Evolutionary conservation across 495 filamentous ascomycete genomes (phyloP), one percentile per base, ranked within the genome.

Genomic region (Penicillium desertorum): DNA sequence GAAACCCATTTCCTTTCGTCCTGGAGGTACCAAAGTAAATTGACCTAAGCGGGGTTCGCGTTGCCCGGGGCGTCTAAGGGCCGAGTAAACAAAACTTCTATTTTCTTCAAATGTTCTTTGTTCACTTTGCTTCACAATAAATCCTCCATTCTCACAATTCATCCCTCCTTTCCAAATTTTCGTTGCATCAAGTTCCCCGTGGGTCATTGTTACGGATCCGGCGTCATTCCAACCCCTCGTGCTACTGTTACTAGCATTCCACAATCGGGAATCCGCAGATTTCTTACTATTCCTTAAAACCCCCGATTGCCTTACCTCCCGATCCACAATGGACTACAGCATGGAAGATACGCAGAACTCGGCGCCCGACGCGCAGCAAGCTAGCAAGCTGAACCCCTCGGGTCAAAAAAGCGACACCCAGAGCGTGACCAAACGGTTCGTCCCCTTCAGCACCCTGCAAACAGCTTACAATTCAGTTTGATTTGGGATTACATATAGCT

Each of bases 341-440:
- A 82, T 84, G 79, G 88, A 90, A 68, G 86, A 90, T 52, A 83
- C 75, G 32, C 88, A 91, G 71, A 90, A 88, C 70, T 79, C 87
- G 16, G 85, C 84, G 25, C 85, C 85, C 22, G 84, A 85, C 45
- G 81, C 77, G 55, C 76, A 74, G 52, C 76, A 82, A 64, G 66
- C 74, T 48, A 68, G 74, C 32, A 91, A 91, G 76, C 80, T 89
- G 56, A 79, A 77, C 54, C 66, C 77, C 54, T 71, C 82, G 12
- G 70, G 80, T 45, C 83, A 81, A 59, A 77, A 76, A 36, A 76
- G 74, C 46, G 88, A 81, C 66, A 84, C 83, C 37, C 88, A 89
- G 70, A 89, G 88, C 76, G 88, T 89, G 25, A 86, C 86, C 60
- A 92, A 92, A 75, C 82, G 89, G 89, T 91, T 77, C 44, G 76